Base-by-base conservation (phyloP, 2,329 filamentous ascomycete species). In the Trichoderma sp. region DNA sequence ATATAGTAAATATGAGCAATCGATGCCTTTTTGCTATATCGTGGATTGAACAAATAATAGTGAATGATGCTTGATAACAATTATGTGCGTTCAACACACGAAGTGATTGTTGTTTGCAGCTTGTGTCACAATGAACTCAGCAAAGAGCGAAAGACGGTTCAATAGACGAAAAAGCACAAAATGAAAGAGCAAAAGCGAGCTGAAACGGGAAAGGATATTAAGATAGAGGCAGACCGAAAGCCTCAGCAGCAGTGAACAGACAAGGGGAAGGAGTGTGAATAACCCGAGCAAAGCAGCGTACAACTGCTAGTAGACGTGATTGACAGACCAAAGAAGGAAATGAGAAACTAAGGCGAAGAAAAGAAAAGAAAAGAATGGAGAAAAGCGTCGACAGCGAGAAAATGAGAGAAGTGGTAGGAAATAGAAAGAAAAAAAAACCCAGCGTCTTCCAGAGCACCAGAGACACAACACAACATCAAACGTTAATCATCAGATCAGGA, bases 301-400 rank as follows among this genome's bases (percentile, higher is more conserved):
- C 39, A 53, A 61, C 56, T 52, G 67, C 71, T 70, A 69, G 59
- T 68, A 59, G 71, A 68, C 68, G 56, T 69, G 60, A 72, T 68
- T 57, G 59, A 66, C 68, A 45, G 35, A 48, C 61, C 61, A 56
- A 12, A 68, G 22, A 22, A 68, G 50, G 67, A 65, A 57, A 70
- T 57, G 69, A 64, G 57, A 69, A 69, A 42, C 45, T 32, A n/a
- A 69, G n/a, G n/a, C n/a, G n/a, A 53, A 70, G 50, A 73, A 67
- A 57, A 59, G 67, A 65, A 67, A 32, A 65, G 66, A 71, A 63
- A 69, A 50, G 71, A 54, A 70, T 59, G 63, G 63, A 70, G 68
- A 67, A 48, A 59, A 65, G 58, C 67, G 60, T 59, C 57, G 69
- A 68, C 48, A 39, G 37, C 17, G 45, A 52, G 45, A 27, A 50